phyloP scores from a whole-genome alignment of 192 early-diverging fungal genomes.

The Linnemannia schmuckeri region DNA sequence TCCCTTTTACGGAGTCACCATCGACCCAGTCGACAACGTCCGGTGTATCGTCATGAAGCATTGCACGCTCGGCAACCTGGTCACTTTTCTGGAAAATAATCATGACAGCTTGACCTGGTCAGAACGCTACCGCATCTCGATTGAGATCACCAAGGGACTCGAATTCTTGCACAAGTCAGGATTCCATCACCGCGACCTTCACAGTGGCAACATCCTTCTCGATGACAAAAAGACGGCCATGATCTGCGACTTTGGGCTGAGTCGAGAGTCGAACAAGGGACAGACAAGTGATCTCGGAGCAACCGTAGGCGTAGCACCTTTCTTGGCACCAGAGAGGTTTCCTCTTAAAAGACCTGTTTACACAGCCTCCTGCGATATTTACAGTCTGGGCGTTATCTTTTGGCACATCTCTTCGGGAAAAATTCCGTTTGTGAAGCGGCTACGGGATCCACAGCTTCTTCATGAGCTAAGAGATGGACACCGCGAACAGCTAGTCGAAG shows the following conservation, averaged over 20 bases:
- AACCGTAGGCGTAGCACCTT: conserved; percentile 47
- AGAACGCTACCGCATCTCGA: conserved; percentile 45
- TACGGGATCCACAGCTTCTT: conserved; percentile 35
- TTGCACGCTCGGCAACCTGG: conserved; percentile 49
- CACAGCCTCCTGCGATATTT: conserved; percentile 52
- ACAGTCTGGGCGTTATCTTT: conserved; percentile 59
- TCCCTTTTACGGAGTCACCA: conserved; percentile 45
- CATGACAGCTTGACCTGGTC: conserved; percentile 42
- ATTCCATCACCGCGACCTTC: conserved; percentile 59
- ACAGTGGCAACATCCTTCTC: conserved; percentile 62
- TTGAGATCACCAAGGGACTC: conserved; percentile 56
- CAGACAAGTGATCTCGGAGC: conserved; percentile 33
- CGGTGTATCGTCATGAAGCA: conserved; percentile 55
- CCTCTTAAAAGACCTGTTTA: conserved; percentile 40
- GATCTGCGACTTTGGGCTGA: conserved; percentile 56
- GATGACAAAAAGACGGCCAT: conserved; percentile 54
- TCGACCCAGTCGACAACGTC: conserved; percentile 38
- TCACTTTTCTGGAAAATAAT: conserved; percentile 45
- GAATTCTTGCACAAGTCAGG: conserved; percentile 58
- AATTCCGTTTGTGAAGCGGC: conserved; percentile 44
- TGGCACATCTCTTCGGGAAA: conserved; percentile 57
- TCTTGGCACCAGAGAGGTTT: conserved; percentile 49
- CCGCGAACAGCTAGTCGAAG: conserved; percentile 43
- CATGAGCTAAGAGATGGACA: conserved; percentile 39
- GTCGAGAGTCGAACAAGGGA: conserved; percentile 29